A percentile compares a stretch with the other conserved stretches of the same genome.
Conservation (phyloP, 768 basidiomycete species). For the Termitomyces sp. region DNA sequence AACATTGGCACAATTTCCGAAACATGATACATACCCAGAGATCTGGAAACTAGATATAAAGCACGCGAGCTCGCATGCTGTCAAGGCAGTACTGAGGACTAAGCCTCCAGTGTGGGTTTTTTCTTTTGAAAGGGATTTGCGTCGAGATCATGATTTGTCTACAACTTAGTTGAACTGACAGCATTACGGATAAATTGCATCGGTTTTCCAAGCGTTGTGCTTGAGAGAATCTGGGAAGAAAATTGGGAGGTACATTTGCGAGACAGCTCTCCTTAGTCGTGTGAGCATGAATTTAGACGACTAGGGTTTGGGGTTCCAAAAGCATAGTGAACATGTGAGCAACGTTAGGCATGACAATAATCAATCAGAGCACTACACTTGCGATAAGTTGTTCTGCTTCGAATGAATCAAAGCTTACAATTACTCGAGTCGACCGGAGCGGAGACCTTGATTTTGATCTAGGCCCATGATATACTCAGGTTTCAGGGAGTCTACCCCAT, state of each 20-base stretch:
- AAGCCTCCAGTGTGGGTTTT: not conserved
- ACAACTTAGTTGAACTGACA: not conserved
- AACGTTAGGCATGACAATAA: too few species aligned
- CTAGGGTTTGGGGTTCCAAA: too few species aligned
- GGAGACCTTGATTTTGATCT: not conserved
- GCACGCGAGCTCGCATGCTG: not conserved
- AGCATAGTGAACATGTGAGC: not conserved
- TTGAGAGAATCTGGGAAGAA: conserved; percentile 1
- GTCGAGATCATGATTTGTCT: not conserved
- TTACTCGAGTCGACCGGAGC: not conserved
- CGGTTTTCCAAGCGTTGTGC: conserved; percentile 1
- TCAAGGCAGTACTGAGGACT: not conserved
- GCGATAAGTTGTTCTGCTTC: not conserved
- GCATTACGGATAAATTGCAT: conserved; percentile 4
- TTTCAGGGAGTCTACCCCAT: not conserved
- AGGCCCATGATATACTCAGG: not conserved
- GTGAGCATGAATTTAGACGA: not conserved
- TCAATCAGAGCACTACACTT: not conserved
- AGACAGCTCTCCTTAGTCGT: not conserved
- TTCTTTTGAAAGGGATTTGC: not conserved
- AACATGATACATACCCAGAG: not conserved
- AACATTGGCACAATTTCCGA: too few species aligned
- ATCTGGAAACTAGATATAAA: too few species aligned
- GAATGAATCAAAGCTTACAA: not conserved
- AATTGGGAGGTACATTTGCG: not conserved